A percentile compares a stretch with the other conserved stretches of the same genome.
Conservation (phyloP, 2,329 filamentous ascomycete genomes). For the Verticillium zaregamsianum region DNA sequence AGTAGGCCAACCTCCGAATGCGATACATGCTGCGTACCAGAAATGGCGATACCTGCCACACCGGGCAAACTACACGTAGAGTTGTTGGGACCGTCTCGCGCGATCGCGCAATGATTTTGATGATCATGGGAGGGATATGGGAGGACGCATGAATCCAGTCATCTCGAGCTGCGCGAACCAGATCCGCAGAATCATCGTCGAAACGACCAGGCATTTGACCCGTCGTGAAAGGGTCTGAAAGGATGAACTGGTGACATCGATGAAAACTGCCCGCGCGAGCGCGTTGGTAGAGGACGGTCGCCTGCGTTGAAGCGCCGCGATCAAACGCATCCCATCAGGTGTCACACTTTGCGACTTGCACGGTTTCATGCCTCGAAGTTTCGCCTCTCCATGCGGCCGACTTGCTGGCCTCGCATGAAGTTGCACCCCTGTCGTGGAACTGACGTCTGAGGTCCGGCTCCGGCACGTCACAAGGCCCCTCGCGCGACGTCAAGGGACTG, state of each 20-base stretch:
- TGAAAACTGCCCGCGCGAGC: not conserved
- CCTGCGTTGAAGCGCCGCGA: constrained; percentile 17
- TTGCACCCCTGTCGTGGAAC: not conserved
- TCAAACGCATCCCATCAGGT: constrained; percentile 21
- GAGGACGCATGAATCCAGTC: not conserved
- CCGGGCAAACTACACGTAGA: not conserved
- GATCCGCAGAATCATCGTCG: not conserved
- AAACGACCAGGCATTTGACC: not conserved
- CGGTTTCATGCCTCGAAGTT: constrained; percentile 20
- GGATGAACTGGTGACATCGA: not conserved
- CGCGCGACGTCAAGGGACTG: not conserved
- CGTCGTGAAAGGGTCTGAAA: not conserved
- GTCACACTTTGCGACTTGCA: constrained; percentile 24
- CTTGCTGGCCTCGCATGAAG: not conserved
- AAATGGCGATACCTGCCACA: not conserved
- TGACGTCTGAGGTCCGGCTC: constrained; percentile 8
- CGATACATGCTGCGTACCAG: not conserved
- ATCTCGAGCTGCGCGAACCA: not conserved
- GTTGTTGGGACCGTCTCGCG: not conserved
- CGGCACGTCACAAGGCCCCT: not conserved
- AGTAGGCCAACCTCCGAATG: not conserved
- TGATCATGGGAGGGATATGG: not conserved
- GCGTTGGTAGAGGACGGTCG: not conserved
- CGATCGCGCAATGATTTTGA: not conserved
- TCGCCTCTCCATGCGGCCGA: not conserved